These are phyloP conservation scores for Echinochloa phyllopogon DNA, from an alignment of 176 grass and related monocot genomes.

Conservation along the genomic window DNA sequence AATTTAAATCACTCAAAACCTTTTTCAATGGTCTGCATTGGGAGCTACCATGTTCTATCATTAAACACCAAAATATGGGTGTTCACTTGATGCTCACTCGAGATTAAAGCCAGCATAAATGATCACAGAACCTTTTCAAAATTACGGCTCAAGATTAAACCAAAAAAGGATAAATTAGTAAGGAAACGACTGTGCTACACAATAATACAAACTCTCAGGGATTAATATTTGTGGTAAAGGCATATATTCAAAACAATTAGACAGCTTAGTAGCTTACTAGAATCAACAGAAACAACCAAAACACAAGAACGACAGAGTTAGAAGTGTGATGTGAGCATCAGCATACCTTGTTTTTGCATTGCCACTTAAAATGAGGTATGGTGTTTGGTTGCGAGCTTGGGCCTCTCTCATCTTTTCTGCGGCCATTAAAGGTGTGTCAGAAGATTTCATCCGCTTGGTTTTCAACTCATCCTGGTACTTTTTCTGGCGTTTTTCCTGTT, in stretches of 20 bases:
- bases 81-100: background rate
- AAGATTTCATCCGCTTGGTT: slow-evolving; percentile 84
- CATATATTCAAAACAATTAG: slow-evolving; percentile 2
- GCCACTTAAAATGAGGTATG: slow-evolving; percentile 82
- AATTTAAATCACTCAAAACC: slow-evolving; percentile 4
- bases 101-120: background rate
- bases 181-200: background rate
- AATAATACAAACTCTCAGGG: background rate
- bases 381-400: slow-evolving; percentile 75
- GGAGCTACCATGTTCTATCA: background rate
- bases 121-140: background rate
- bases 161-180: slow-evolving; percentile 9
- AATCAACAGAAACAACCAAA: slow-evolving; percentile 15
- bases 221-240: background rate
- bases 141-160: background rate
- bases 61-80: background rate
- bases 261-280: background rate
- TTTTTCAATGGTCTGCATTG: background rate
- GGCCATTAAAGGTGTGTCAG: slow-evolving; percentile 69
- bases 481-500: slow-evolving; percentile 82
- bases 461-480: slow-evolving; percentile 86
- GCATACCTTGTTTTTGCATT: slow-evolving; percentile 85
- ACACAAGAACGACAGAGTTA: background rate
- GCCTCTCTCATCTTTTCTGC: slow-evolving; percentile 94
- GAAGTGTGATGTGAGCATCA: slow-evolving; percentile 34